Percentiles rank a stretch among this genome's conserved stretches.
These are phyloP conservation scores for Musa acuminata DNA, from an alignment of 176 grass and related monocot species.

Conservation along the genomic window DNA sequence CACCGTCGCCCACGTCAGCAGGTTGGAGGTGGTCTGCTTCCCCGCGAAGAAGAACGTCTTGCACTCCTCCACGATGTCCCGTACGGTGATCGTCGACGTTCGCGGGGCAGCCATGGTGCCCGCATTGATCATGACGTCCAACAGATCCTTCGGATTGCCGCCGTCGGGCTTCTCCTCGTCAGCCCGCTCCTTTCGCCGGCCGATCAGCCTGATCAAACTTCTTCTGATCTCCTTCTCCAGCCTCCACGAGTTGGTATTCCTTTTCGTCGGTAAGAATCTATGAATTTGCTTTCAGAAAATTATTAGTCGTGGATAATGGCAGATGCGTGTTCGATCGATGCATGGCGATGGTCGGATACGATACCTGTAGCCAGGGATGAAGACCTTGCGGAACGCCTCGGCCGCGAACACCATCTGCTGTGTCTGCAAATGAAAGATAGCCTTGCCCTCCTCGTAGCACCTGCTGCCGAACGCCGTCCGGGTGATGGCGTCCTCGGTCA, in stretches of 20 bases:
- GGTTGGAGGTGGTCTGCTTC: conserved; percentile 85
- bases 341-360: too few relatives aligned
- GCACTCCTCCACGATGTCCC: conserved; percentile 88
- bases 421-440: conserved; percentile 73
- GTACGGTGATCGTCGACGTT: conserved; percentile 77
- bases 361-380: conserved; percentile 97
- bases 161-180: conserved; percentile 31
- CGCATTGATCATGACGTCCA: conserved; percentile 75
- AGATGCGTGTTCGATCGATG: too few relatives aligned
- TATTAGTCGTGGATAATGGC: background rate
- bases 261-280: conserved; percentile 96
- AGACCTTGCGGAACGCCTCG: conserved; percentile 89
- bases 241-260: conserved; percentile 93
- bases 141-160: conserved; percentile 49
- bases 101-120: conserved; percentile 29
- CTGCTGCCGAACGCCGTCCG: conserved; percentile 67
- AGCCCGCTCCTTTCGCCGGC: conserved; percentile 39
- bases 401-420: conserved; percentile 84
- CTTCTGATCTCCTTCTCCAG: conserved; percentile 90
- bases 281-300: background rate
- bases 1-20: conserved; percentile 85
- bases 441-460: conserved; percentile 91
- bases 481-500: conserved; percentile 94
- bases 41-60: conserved; percentile 99
- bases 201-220: conserved; percentile 62